Base-by-base conservation (phyloP, 805 yeast genomes). In the Candida boidinii region DNA sequence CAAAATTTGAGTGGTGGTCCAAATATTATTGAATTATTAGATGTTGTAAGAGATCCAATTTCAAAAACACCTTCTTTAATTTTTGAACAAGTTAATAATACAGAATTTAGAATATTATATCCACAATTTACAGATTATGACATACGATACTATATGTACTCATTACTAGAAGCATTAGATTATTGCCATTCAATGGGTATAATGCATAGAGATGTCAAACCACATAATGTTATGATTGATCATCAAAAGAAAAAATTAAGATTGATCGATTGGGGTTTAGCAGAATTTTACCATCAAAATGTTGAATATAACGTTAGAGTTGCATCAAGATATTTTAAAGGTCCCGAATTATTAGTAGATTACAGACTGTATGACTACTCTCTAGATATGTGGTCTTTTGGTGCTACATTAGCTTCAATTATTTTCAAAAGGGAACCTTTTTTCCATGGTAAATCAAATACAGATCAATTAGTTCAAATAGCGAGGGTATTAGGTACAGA, bases 121-220 rank as follows among this genome's bases (percentile, higher is more conserved):
- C 94, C 95, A 17, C 76, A 78, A 33, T 79, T 88, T 48, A 66
- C 76, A 15, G 76, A 79, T 46, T 58, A 61, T 33, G 96, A 88
- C 53, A 79, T 87, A 43, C 73, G 85, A 44, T 85, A 58, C 60
- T 88, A 88, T 59, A 84, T 88, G 73, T 76, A 68, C 43, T 92
- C 87, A 59, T 64, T 88, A 43, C 67, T 88, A 47, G 70, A 66
- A 36, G 96, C 96, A 0, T 67, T 88, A 42, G 94, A 88, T 60
- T 87, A 71, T 56, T 79, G 85, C 34, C 96, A 88, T 61, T 81
- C 94, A 5, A 82, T 82, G 79, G 96, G 96, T 23, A 85, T 88
- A 43, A 86, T 86, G 80, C 96, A 86, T 58, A 68, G 96, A 53
- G 96, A 86, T 58, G 95, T 86, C 31, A 86, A 86, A 54, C 95